Evolutionary conservation across 2,329 filamentous ascomycete species (phyloP), one percentile per base, ranked within the genome.

Genomic region (Colletotrichum falcatum): DNA sequence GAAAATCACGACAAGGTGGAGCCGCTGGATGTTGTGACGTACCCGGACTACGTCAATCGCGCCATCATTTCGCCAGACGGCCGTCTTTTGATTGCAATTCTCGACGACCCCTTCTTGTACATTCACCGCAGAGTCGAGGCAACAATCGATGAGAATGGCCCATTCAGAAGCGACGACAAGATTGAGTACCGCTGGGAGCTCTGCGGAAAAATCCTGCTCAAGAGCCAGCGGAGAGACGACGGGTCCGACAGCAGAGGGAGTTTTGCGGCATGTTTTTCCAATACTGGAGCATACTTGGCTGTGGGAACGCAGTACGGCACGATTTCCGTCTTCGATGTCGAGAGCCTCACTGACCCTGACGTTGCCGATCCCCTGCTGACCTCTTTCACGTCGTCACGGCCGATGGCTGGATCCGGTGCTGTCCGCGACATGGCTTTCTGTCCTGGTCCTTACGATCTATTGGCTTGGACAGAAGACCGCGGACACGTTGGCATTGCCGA

Each of bases 11-110:
- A 83, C 20, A 79, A 80, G 58, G 79, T 80, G 18, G 85, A 92
- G 70, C 85, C 92, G 44, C 82, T 97, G 28, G 90, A 93, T 65
- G 87, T 90, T 53, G 83, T 98, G 63, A 86, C 88, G 5, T 91
- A 97, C 73, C 91, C 93, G 6, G 92, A 95, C 77, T 92, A 91
- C 73, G 95, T 98, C 83, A 99, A 99, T 76, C 94, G 97, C 77
- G 94, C 95, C 42, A 89, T 95, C n/a, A 91, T 99, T 62, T 98
- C 95, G 8, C 96, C 95, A 0, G 92, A 98, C 78, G 95, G 95
- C 1, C 88, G 87, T 26, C 82, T 95, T 14, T 85, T 98, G 26
- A 87, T 95, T 7, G 93, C 94, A 2, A 93, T 98, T 53, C 93
- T 95, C 49, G 96, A 99, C 78, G 92, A 95, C 75, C 92, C 94